Percentiles rank a stretch among this genome's conserved stretches.
Conservation (phyloP, 2,329 filamentous ascomycete species). For the Botrytis tulipae region DNA sequence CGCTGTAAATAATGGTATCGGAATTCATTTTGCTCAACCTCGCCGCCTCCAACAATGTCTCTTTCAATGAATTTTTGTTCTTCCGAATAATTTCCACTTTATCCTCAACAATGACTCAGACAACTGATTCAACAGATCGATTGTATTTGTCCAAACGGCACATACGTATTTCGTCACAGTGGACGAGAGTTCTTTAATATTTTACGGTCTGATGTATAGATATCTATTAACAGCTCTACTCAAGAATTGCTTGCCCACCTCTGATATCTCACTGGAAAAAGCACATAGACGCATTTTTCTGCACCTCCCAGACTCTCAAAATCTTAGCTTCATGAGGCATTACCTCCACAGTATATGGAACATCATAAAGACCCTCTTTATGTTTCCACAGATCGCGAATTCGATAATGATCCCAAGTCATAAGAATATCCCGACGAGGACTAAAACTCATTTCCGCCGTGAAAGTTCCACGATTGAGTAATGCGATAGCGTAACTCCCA, state of each 20-base stretch:
- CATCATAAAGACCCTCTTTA: slow-evolving; percentile 28
- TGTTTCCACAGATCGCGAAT: slow-evolving; percentile 31
- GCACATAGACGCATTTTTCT: slow-evolving; percentile 20
- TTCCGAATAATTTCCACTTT: background rate
- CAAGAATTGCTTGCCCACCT: background rate
- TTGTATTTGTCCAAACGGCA: background rate
- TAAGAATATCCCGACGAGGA: slow-evolving; percentile 25
- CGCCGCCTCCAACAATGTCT: background rate
- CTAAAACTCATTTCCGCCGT: slow-evolving; percentile 30
- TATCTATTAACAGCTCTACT: background rate
- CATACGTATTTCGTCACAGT: background rate
- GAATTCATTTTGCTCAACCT: background rate
- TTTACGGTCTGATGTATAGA: background rate
- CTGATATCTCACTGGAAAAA: slow-evolving; percentile 14
- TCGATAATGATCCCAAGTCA: slow-evolving; percentile 26
- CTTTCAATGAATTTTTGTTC: background rate
- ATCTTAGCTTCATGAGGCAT: slow-evolving; percentile 30
- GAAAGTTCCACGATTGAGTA: slow-evolving; percentile 26
- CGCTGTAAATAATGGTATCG: background rate
- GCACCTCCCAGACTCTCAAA: slow-evolving; percentile 24
- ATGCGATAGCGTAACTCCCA: slow-evolving; percentile 28
- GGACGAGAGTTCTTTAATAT: background rate
- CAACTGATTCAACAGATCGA: too few relatives aligned
- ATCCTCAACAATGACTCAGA: background rate
- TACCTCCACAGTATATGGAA: slow-evolving; percentile 29